phyloP scores from a whole-genome alignment of 768 basidiomycete genomes.

The Amanita subjunquillea region DNA sequence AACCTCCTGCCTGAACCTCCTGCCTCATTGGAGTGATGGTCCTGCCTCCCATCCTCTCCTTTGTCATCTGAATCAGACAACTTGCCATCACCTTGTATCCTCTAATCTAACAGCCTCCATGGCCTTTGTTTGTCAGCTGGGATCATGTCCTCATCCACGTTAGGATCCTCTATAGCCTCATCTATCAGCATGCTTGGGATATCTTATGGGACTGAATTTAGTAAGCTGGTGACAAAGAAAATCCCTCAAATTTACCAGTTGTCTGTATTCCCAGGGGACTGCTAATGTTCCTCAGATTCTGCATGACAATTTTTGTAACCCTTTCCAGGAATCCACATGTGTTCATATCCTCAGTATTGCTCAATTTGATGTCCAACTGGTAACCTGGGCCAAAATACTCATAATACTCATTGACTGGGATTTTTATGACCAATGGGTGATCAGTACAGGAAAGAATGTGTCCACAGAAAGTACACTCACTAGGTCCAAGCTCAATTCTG shows the following conservation, averaged over 20 bases:
- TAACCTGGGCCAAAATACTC: slow-evolving; percentile 99
- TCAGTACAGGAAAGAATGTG: neutral
- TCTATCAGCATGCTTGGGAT: slow-evolving; percentile 82
- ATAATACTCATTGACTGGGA: slow-evolving; percentile 98
- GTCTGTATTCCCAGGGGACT: slow-evolving; percentile 92
- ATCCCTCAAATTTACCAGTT: slow-evolving; percentile 42
- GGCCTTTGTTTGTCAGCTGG: slow-evolving; percentile 70
- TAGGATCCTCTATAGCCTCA: slow-evolving; percentile 65
- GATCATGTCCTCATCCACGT: slow-evolving; percentile 76
- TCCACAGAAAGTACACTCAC: slow-evolving; percentile 33
- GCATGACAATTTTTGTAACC: slow-evolving; percentile 84
- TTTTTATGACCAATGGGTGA: slow-evolving; percentile 39
- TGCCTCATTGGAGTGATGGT: slow-evolving; percentile 52
- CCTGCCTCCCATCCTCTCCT: slow-evolving; percentile 75
- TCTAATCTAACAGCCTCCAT: slow-evolving; percentile 66
- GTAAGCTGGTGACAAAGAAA: too few species aligned
- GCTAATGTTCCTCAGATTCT: slow-evolving; percentile 76
- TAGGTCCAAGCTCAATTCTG: slow-evolving; percentile 82
- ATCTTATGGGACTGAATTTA: too few species aligned
- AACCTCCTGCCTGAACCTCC: slow-evolving; percentile 34
- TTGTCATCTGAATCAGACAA: slow-evolving; percentile 98
- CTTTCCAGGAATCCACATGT: slow-evolving; percentile 88
- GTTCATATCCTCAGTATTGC: slow-evolving; percentile 94
- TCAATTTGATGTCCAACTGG: slow-evolving; percentile 86
- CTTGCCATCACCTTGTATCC: slow-evolving; percentile 78